Evolutionary conservation across 208 protist genomes (phyloP).

Genomic region (Angomonas deanei): DNA sequence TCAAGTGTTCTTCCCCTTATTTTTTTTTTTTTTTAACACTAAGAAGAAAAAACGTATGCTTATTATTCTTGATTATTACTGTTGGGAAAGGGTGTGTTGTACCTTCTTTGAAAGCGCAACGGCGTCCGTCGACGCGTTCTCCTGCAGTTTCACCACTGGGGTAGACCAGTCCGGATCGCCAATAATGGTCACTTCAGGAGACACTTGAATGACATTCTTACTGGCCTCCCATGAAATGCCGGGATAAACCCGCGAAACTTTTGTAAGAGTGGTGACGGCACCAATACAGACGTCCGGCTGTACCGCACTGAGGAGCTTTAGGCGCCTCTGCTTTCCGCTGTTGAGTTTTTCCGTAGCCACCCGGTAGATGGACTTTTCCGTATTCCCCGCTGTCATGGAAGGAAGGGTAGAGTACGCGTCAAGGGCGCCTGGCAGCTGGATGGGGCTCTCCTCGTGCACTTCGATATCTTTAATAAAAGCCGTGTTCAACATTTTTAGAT

Average conservation of each 20-base stretch:
- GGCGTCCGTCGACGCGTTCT: conserved; percentile 23
- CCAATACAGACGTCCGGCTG: conserved; percentile 58
- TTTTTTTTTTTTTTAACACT: conserved; percentile 1
- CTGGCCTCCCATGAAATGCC: conserved; percentile 74
- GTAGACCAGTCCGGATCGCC: conserved; percentile 66
- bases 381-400: conserved; percentile 73
- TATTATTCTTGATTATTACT: too few relatives aligned
- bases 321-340: conserved; percentile 34
- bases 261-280: conserved; percentile 54
- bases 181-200: conserved; percentile 60
- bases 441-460: conserved; percentile 15
- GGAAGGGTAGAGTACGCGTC: conserved; percentile 55
- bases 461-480: conserved; percentile 69
- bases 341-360: conserved; percentile 68
- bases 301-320: conserved; percentile 32
- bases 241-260: conserved; percentile 68
- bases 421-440: conserved; percentile 51
- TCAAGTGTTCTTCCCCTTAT: not conserved
- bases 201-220: conserved; percentile 66
- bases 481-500: conserved; percentile 67
- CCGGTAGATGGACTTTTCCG: conserved; percentile 81
- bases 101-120: conserved; percentile 21
- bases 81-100: conserved; percentile 20
- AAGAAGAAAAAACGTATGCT: too few relatives aligned
- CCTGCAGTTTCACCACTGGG: conserved; percentile 45